These are phyloP conservation scores for Neoboletus subvelutipes DNA, from an alignment of 768 basidiomycete species.

Conservation along the genomic window DNA sequence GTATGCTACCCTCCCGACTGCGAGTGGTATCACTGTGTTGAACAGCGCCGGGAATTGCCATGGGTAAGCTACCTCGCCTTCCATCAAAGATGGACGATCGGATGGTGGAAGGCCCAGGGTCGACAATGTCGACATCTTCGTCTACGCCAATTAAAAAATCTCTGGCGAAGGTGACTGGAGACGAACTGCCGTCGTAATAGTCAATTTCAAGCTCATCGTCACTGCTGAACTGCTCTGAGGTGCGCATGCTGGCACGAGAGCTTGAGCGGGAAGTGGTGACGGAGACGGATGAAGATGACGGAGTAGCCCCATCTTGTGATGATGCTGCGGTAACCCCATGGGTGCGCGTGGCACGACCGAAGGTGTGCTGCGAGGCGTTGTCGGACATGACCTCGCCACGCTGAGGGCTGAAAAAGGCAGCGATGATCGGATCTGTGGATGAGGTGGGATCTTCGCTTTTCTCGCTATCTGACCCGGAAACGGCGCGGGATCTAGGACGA, in stretches of 20 bases:
- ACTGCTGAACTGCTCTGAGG: constrained; percentile 42
- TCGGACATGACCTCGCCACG: constrained; percentile 36
- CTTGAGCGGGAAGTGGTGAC: constrained; percentile 38
- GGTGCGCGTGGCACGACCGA: constrained; percentile 42
- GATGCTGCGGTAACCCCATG: constrained; percentile 21
- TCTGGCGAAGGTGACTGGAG: constrained; percentile 41
- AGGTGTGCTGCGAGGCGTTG: constrained; percentile 49
- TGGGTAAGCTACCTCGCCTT: constrained; percentile 60
- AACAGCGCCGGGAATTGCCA: constrained; percentile 49
- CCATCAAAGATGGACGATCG: constrained; percentile 19
- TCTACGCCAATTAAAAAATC: constrained; percentile 37
- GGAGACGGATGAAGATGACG: constrained; percentile 45
- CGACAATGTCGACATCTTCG: constrained; percentile 29
- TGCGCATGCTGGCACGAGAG: constrained; percentile 33
- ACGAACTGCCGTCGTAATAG: constrained; percentile 38
- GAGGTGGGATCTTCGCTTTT: constrained; percentile 38
- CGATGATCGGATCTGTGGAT: constrained; percentile 32
- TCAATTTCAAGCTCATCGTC: constrained; percentile 49
- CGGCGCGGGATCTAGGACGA: constrained; percentile 5
- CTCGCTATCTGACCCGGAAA: constrained; percentile 30
- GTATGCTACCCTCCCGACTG: constrained; percentile 56
- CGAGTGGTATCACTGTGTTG: constrained; percentile 32
- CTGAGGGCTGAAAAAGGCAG: constrained; percentile 17
- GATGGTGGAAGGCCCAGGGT: constrained; percentile 27
- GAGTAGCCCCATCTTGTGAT: constrained; percentile 31